Conservation (phyloP, 768 basidiomycete genomes). For the Leccinum aurantiacum region DNA sequence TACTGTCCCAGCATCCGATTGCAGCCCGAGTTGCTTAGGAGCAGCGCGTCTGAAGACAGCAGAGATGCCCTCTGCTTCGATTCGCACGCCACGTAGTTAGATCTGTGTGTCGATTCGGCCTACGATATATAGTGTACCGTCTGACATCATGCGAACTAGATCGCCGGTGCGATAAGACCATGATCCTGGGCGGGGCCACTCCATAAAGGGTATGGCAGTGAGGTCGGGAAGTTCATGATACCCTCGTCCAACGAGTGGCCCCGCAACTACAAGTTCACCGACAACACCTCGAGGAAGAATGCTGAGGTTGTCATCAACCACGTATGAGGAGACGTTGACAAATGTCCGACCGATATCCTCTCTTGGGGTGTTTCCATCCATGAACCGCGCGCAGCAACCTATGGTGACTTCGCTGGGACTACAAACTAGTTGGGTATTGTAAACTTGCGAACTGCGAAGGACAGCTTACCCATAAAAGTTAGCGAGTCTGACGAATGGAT, state of each 20-base stretch:
- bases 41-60: slow-evolving; percentile 35
- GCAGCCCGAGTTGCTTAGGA: slow-evolving; percentile 16
- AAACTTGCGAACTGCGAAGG: not conserved
- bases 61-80: slow-evolving; percentile 52
- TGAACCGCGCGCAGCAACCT: slow-evolving; percentile 47
- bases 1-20: slow-evolving; percentile 42
- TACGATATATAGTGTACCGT: slow-evolving; percentile 47
- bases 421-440: not conserved
- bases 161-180: slow-evolving; percentile 53
- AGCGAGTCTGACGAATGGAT: slow-evolving; percentile 43
- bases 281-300: slow-evolving; percentile 44
- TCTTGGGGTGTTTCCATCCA: slow-evolving; percentile 40
- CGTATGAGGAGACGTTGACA: slow-evolving; percentile 34
- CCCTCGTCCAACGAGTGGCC: slow-evolving; percentile 50
- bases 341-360: slow-evolving; percentile 47
- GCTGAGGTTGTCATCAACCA: slow-evolving; percentile 43
- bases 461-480: slow-evolving; percentile 47
- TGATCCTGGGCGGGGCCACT: slow-evolving; percentile 42
- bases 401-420: slow-evolving; percentile 54
- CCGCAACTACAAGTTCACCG: slow-evolving; percentile 51
- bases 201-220: slow-evolving; percentile 45
- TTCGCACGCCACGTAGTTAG: slow-evolving; percentile 53
- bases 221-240: slow-evolving; percentile 48
- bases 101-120: slow-evolving; percentile 54
- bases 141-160: slow-evolving; percentile 49